Conservation (phyloP, 2,329 filamentous ascomycete genomes). For the Alternaria consortialis region DNA sequence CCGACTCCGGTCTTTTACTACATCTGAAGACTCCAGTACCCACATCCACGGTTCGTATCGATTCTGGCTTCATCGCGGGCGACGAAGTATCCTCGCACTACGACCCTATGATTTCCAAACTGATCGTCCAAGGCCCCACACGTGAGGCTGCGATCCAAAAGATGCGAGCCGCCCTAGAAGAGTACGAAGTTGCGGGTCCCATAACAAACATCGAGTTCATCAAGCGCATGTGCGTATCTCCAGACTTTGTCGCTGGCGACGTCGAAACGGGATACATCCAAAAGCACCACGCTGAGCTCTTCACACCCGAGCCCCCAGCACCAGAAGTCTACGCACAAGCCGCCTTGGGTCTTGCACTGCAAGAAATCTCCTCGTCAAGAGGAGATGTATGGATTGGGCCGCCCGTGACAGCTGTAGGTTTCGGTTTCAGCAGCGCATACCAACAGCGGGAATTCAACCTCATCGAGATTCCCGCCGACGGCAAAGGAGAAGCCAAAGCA, state of each 20-base stretch:
- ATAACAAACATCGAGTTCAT: slow-evolving; percentile 97
- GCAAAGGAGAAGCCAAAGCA: slow-evolving; percentile 48
- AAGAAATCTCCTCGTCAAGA: slow-evolving; percentile 45
- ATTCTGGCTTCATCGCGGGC: slow-evolving; percentile 90
- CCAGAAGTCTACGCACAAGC: slow-evolving; percentile 87
- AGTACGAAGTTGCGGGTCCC: slow-evolving; percentile 91
- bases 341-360: slow-evolving; percentile 75
- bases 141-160: slow-evolving; percentile 84
- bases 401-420: slow-evolving; percentile 59
- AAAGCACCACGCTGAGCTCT: slow-evolving; percentile 83
- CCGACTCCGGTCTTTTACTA: slow-evolving; percentile 87
- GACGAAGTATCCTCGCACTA: slow-evolving; percentile 95
- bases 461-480: slow-evolving; percentile 57
- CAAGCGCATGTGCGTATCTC: slow-evolving; percentile 82
- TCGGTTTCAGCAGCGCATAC: slow-evolving; percentile 61
- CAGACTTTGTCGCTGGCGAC: slow-evolving; percentile 83
- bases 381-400: slow-evolving; percentile 54
- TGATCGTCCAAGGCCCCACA: slow-evolving; percentile 86
- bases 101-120: slow-evolving; percentile 98
- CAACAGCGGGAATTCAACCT: slow-evolving; percentile 70
- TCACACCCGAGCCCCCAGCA: slow-evolving; percentile 67
- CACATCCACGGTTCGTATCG: slow-evolving; percentile 81
- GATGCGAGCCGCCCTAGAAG: slow-evolving; percentile 78
- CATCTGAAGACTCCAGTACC: slow-evolving; percentile 79
- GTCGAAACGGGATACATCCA: slow-evolving; percentile 98